Conservation (phyloP, 306 rosid species). For the Quercus parvula region DNA sequence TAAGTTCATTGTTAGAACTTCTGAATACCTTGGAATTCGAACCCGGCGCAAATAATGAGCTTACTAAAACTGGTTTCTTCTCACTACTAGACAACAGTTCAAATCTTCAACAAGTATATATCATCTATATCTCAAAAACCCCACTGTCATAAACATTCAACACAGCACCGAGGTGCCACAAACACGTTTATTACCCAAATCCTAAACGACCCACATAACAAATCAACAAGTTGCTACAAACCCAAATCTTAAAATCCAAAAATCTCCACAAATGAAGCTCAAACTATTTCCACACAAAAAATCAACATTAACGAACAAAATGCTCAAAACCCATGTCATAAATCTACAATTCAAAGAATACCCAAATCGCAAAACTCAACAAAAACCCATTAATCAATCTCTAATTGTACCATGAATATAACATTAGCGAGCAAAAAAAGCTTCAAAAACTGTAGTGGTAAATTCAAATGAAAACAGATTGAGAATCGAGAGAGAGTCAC, state of each 20-base stretch:
- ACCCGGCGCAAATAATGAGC: neutral
- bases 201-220: conserved; percentile 1
- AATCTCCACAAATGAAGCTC: conserved; percentile 17
- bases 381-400: conserved; percentile 10
- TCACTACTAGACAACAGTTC: neutral
- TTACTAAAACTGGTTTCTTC: neutral
- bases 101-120: conserved; percentile 13
- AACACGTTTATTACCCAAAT: neutral
- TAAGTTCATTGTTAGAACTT: neutral
- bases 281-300: neutral
- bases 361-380: conserved; percentile 25
- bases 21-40: neutral
- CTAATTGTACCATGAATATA: neutral
- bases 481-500: conserved; percentile 21
- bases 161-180: neutral
- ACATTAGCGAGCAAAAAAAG: neutral
- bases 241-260: neutral
- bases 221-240: neutral
- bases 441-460: neutral
- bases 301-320: conserved; percentile 1
- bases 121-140: conserved; percentile 17
- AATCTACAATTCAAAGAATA: conserved; percentile 18
- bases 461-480: neutral
- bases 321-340: conserved; percentile 11
- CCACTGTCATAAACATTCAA: neutral